Base-by-base conservation (phyloP, 352 stramenopile species). In the Globisporangium emineosum region DNA sequence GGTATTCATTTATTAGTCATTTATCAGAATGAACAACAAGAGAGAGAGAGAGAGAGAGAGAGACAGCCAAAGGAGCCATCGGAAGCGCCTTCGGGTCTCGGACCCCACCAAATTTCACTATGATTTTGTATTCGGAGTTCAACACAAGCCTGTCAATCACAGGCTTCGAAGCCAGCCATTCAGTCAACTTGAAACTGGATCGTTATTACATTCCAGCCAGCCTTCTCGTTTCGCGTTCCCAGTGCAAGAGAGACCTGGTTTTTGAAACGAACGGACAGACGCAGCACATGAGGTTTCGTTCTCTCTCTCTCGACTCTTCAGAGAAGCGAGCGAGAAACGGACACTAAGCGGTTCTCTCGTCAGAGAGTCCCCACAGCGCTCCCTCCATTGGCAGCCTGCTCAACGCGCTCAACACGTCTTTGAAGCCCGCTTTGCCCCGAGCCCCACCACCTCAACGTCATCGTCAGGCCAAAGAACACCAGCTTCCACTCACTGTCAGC, bases 41-140 rank as follows among this genome's bases (percentile, higher is more conserved):
- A 5, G 15, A 15, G 37, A 25, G 45, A 53, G 37, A 32, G 13
- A 19, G 43, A 27, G 10, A 23, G 43, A 29, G 5, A n/a, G 40
- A 23, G 42, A 21, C 25, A 57, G 25, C 2, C 50, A 57, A 25
- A 30, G 17, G 50, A 57, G 27, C 50, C 50, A 57, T 57, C 27
- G 50, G 50, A 57, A 57, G 50, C 27, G 25, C 50, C 17, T 27
- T 57, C 5, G 15, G 49, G 19, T 5, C 50, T 15, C 50, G 15
- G 27, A n/a, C 13, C 37, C 21, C 37, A 21, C 17, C 37, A 4
- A n/a, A 45, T 21, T 45, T 45, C 37, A 45, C 6, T 9, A 7
- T 3, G n/a, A n/a, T n/a, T n/a, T 47, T 47, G 40, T 47, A 47
- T 21, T 47, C 40, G 7, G 17, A 47, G 10, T 21, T 3, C 37